Conservation (phyloP, 495 filamentous ascomycete genomes). For the Cetradonia linearis region DNA sequence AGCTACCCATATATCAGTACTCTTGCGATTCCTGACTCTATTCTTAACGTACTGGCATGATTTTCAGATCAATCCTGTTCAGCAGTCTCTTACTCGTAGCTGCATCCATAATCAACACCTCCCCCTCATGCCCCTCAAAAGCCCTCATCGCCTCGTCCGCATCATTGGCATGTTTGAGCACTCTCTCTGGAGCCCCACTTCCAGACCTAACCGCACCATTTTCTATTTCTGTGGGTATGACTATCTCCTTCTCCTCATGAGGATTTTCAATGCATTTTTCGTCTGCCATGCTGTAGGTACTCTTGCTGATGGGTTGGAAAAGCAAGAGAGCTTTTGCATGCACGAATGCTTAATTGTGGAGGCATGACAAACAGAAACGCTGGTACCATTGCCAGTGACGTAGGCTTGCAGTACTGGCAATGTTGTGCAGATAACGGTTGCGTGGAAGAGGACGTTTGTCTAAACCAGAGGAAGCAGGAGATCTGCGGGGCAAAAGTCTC, state of each 20-base stretch:
- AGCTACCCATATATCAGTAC: constrained; percentile 19
- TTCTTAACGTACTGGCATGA: constrained; percentile 43
- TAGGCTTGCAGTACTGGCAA: not conserved
- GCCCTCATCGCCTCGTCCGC: constrained; percentile 53
- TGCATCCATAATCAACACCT: constrained; percentile 43
- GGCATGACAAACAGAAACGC: not conserved
- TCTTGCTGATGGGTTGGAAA: not conserved
- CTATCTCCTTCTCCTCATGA: constrained; percentile 4
- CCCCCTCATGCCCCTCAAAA: constrained; percentile 38
- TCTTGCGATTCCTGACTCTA: constrained; percentile 9
- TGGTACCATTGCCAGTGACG: not conserved
- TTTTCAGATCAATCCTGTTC: constrained; percentile 47
- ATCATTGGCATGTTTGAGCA: constrained; percentile 20
- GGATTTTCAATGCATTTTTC: constrained; percentile 7
- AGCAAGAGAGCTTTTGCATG: not conserved
- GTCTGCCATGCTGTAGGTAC: constrained; percentile 13
- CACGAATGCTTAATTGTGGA: not conserved
- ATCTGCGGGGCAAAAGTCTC: not conserved
- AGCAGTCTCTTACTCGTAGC: constrained; percentile 46
- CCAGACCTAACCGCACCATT: not conserved
- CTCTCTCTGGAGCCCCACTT: not conserved
- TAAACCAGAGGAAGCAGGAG: not conserved
- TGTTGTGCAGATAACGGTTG: not conserved
- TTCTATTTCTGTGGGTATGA: not conserved
- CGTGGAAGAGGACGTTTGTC: not conserved